Evolutionary conservation across 1,284 basidiomycete species (phyloP).

Genomic region (Ceratobasidium sp.): DNA sequence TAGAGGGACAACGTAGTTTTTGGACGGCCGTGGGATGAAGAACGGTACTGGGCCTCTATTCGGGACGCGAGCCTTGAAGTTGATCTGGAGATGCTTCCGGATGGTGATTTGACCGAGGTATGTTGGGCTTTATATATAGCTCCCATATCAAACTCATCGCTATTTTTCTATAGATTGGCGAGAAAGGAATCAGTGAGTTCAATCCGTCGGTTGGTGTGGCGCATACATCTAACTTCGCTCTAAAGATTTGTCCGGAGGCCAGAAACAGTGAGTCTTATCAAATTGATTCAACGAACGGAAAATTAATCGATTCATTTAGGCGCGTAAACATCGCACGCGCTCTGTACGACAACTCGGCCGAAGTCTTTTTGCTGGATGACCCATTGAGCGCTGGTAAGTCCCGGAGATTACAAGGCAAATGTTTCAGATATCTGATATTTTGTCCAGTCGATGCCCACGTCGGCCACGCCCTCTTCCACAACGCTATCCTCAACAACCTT

Average conservation of each 20-base stretch:
- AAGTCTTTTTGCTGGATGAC: constrained; percentile 89
- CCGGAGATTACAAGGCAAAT: too few relatives aligned
- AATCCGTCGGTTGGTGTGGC: background rate
- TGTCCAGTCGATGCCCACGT: constrained; percentile 88
- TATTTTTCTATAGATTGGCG: constrained; percentile 65
- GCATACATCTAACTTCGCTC: background rate
- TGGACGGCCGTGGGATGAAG: constrained; percentile 75
- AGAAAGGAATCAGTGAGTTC: constrained; percentile 73
- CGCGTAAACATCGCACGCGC: constrained; percentile 73
- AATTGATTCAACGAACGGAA: constrained; percentile 50
- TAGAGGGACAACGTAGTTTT: constrained; percentile 75
- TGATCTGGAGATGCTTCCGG: constrained; percentile 77
- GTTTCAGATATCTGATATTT: constrained; percentile 56
- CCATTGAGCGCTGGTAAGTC: constrained; percentile 74
- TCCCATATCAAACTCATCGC: background rate
- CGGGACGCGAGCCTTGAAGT: constrained; percentile 72
- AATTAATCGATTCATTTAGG: background rate
- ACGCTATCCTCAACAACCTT: constrained; percentile 74
- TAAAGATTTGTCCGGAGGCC: constrained; percentile 75
- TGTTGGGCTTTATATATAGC: constrained; percentile 45
- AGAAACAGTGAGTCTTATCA: constrained; percentile 73
- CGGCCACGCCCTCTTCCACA: constrained; percentile 85
- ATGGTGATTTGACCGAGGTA: constrained; percentile 81
- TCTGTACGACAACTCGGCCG: constrained; percentile 84
- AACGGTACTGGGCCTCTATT: constrained; percentile 74